Conservation (phyloP, 2,329 filamentous ascomycete genomes). For the Chaetomium strumarium region DNA sequence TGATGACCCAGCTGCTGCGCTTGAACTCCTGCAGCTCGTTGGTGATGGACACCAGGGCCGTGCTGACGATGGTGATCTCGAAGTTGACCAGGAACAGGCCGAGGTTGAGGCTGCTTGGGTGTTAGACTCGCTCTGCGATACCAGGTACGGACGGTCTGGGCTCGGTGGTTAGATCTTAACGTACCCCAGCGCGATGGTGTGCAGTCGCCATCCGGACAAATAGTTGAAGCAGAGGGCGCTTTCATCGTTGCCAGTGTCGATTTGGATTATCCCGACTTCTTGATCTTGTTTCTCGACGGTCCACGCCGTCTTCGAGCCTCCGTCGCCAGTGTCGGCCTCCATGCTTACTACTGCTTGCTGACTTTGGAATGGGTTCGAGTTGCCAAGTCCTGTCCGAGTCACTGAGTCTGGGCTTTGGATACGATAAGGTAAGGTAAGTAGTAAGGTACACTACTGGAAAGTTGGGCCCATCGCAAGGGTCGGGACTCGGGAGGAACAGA, state of each 20-base stretch:
- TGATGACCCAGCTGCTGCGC: neutral
- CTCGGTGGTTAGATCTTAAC: neutral
- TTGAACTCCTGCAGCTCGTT: neutral
- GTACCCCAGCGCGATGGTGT: neutral
- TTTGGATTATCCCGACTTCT: no score
- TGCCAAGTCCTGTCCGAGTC: no score
- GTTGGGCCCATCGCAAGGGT: no score
- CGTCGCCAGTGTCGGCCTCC: no score
- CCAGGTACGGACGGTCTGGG: neutral
- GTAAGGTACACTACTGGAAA: no score
- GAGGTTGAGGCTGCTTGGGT: neutral
- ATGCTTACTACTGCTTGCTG: no score
- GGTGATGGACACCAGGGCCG: neutral
- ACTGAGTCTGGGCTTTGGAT: no score
- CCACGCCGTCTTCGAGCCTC: no score
- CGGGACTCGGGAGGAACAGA: no score
- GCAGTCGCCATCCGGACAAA: neutral
- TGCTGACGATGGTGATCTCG: neutral
- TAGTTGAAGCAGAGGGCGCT: neutral
- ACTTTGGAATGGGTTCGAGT: no score
- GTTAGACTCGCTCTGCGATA: neutral
- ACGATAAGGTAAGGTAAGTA: no score
- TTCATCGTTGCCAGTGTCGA: conserved; percentile 1
- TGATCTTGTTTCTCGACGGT: no score
- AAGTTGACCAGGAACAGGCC: neutral